phyloP scores from a whole-genome alignment of 257 asterid genomes.

The Oldenlandia corymbosa region DNA sequence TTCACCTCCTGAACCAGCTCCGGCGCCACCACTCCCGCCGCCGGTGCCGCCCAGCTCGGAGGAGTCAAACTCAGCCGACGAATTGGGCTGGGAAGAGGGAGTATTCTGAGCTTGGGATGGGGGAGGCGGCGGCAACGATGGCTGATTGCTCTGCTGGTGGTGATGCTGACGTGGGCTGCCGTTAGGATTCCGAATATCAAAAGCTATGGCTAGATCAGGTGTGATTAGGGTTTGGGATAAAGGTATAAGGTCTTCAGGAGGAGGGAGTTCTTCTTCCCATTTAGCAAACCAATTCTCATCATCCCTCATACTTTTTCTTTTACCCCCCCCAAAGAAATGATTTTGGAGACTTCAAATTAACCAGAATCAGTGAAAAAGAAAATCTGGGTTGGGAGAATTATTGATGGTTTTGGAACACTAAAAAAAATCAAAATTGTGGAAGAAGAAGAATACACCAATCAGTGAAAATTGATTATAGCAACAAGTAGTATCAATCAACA shows the following conservation, averaged over 20 bases:
- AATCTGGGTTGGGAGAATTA: slow-evolving; percentile 8
- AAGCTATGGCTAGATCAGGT: slow-evolving; percentile 67
- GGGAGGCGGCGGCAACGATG: background rate
- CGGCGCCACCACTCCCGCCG: slow-evolving; percentile 24
- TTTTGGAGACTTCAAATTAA: slow-evolving; percentile 4
- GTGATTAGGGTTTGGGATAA: slow-evolving; percentile 70
- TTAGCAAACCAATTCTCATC: slow-evolving; percentile 79
- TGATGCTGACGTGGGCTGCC: slow-evolving; percentile 27
- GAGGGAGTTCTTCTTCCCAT: slow-evolving; percentile 81
- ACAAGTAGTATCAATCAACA: background rate
- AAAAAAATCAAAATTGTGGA: background rate
- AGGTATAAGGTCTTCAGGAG: slow-evolving; percentile 79
- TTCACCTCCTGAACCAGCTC: slow-evolving; percentile 22
- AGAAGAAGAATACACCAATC: background rate
- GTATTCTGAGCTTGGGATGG: slow-evolving; percentile 39
- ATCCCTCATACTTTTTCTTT: slow-evolving; percentile 51
- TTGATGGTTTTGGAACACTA: background rate
- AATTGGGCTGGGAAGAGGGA: slow-evolving; percentile 46
- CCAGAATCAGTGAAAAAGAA: background rate
- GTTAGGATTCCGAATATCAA: slow-evolving; percentile 49
- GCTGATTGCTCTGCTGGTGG: slow-evolving; percentile 19
- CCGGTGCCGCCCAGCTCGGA: slow-evolving; percentile 46
- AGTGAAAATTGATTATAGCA: background rate
- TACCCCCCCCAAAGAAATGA: background rate
- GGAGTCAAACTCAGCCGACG: slow-evolving; percentile 61